These are phyloP conservation scores for Cylindrotheca closterium DNA, from an alignment of 108 stramenopile genomes.

Conservation along the genomic window DNA sequence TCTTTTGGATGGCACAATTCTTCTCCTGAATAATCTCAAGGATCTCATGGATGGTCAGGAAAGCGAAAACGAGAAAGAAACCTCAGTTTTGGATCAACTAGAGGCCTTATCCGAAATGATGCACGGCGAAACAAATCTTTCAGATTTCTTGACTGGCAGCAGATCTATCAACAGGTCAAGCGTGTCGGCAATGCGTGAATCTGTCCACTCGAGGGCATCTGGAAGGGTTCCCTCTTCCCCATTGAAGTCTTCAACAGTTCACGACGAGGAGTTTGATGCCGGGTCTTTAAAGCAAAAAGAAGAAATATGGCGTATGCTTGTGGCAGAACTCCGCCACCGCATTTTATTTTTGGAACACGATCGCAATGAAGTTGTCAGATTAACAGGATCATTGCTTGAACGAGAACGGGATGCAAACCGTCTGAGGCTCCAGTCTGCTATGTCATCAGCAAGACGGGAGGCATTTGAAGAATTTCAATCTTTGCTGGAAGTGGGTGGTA, in stretches of 20 bases:
- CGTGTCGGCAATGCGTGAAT: background rate
- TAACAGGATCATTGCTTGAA: conserved; percentile 12
- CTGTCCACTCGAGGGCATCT: background rate
- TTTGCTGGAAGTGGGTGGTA: no score
- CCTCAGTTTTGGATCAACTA: conserved; percentile 25
- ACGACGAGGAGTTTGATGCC: background rate
- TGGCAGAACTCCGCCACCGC: conserved; percentile 16
- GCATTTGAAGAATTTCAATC: conserved; percentile 19
- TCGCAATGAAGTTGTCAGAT: conserved; percentile 25
- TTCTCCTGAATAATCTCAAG: conserved; percentile 20
- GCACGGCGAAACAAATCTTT: background rate
- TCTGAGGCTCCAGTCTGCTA: conserved; percentile 19
- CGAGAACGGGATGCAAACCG: conserved; percentile 5
- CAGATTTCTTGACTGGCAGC: background rate
- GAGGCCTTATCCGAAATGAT: conserved; percentile 32
- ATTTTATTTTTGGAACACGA: conserved; percentile 27
- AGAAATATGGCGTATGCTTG: conserved; percentile 16
- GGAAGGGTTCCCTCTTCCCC: no score
- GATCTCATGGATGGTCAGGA: conserved; percentile 8
- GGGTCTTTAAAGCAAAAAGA: background rate
- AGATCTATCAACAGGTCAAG: background rate
- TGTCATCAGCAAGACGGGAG: conserved; percentile 17
- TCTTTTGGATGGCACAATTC: conserved; percentile 24
- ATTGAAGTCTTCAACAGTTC: background rate
- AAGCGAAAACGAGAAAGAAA: conserved; percentile 12